Evolutionary conservation across 768 basidiomycete genomes (phyloP), one percentile per base, ranked within the genome.

Genomic region (Leccinum pellstonianum): DNA sequence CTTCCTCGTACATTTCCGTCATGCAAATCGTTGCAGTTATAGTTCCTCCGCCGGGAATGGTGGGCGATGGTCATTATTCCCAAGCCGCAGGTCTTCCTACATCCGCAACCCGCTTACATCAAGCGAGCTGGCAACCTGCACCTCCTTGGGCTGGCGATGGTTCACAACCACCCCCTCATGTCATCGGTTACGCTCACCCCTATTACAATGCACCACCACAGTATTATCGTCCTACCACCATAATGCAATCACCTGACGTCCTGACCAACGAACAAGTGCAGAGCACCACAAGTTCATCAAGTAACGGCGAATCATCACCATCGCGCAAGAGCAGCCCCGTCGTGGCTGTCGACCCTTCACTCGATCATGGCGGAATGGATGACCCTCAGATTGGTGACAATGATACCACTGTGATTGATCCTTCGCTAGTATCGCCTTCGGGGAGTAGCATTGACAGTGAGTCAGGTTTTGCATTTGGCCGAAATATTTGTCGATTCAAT

Each of bases 61-160:
- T 78, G 21, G 67, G 79, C 57, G 78, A 82, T 46, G 74, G 59
- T 9, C 77, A 77, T 61, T 82, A 77, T 68, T 72, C 77, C 9
- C 77, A 76, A 43, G 68, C 54, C 5, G 70, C 80, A 35, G 78
- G 74, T 29, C 76, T 82, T 46, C 85, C 85, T 23, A 85, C 83
- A 5, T 85, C 85, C 35, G 78, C 83, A 9, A 74, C 83, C 4
- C 74, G 84, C 54, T 62, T 79, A 54, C 77, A 80, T 62, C 68
- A 75, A 52, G 68, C 78, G 47, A 77, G 70, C 58, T 84, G 77
- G 81, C 70, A 70, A 19, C 73, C 69, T 61, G 70, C 79, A 29
- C 75, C 77, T 48, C 68, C 63, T 35, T 70, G 69, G 69, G 57
- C 53, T 14, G 56, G 35, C 70, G 79, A 61, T 76, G 79, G 81